Base-by-base conservation (phyloP, 1,284 basidiomycete genomes). In the Cutaneotrichosporon cavernicola region DNA sequence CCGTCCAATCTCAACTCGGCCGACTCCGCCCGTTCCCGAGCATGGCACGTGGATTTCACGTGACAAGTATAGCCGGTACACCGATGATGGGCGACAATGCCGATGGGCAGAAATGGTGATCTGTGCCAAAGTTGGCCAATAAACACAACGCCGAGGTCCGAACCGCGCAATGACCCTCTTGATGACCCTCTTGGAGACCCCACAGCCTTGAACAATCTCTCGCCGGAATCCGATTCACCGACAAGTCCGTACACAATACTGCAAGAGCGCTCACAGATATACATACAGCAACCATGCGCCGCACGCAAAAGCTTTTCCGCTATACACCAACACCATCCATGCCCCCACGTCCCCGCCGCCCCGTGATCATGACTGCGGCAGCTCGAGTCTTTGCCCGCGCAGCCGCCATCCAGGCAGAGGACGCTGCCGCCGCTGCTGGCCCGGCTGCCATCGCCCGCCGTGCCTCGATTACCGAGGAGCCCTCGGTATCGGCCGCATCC, bases 341-440 rank as follows among this genome's bases (percentile, higher is more conserved):
- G 58, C 58, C 58, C 32, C n/a, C 58, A 3, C 58, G 31, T 4
- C 56, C 34, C 5, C 43, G 43, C 16, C 40, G 52, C 31, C 60
- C 60, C 22, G 60, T 46, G 38, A 31, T 65, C 40, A 51, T 64
- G 31, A 22, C 52, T 21, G 73, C 75, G 8, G 73, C 72, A 16
- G 63, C 76, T 13, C 66, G 79, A 43, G 79, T 80, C 10, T 46
- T 74, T 21, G 72, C 75, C n/a, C 71, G 79, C 40, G 69, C 78
- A 31, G 73, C 73, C 5, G 66, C 73, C 11, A 76, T 79, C n/a
- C 76, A 78, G 66, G 62, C 75, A 9, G 79, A 79, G 61, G 76
- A 78, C 61, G 72, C 71, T 4, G 73, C 60, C 11, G 52, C 43
- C 38, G 60, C 52, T 6, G 60, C 60, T 26, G 60, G 60, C 10